Percentiles rank a stretch among this genome's conserved stretches.
phyloP scores from a whole-genome alignment of 2,329 filamentous ascomycete genomes.

The Huntiella abstrusa region DNA sequence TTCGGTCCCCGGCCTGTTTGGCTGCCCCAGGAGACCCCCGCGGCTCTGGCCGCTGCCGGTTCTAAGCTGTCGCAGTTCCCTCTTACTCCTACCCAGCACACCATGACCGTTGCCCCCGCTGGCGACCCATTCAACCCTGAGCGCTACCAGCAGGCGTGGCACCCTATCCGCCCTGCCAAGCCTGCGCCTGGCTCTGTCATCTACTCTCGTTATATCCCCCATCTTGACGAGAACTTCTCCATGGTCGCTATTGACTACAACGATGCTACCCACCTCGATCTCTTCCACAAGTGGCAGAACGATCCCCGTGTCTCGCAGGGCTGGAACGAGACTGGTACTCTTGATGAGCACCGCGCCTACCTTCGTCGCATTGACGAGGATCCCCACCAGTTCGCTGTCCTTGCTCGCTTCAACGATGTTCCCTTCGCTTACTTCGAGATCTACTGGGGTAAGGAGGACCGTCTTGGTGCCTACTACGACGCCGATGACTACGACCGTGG shows the following conservation, averaged over 20 bases:
- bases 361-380: conserved; percentile 49
- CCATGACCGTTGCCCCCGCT: conserved; percentile 21
- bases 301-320: conserved; percentile 63
- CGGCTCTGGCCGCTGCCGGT: conserved; percentile 17
- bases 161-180: conserved; percentile 54
- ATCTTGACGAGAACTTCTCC: conserved; percentile 57
- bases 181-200: conserved; percentile 49
- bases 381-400: conserved; percentile 49
- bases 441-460: conserved; percentile 53
- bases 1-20: conserved; percentile 45
- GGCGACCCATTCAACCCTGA: conserved; percentile 24
- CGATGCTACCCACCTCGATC: conserved; percentile 41
- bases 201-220: conserved; percentile 63
- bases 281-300: conserved; percentile 71
- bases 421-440: conserved; percentile 65
- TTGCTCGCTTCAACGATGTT: conserved; percentile 52
- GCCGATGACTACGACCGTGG: conserved; percentile 38
- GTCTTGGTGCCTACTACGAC: conserved; percentile 35
- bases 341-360: conserved; percentile 58
- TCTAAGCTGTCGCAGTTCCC: conserved; percentile 27
- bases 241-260: conserved; percentile 55
- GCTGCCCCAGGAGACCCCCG: conserved; percentile 29
- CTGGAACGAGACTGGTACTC: conserved; percentile 61
- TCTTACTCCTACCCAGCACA: conserved; percentile 29
- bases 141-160: conserved; percentile 35